Evolutionary conservation across 257 asterid genomes (phyloP), one percentile per base, ranked within the genome.

Genomic region (Lycium barbarum): DNA sequence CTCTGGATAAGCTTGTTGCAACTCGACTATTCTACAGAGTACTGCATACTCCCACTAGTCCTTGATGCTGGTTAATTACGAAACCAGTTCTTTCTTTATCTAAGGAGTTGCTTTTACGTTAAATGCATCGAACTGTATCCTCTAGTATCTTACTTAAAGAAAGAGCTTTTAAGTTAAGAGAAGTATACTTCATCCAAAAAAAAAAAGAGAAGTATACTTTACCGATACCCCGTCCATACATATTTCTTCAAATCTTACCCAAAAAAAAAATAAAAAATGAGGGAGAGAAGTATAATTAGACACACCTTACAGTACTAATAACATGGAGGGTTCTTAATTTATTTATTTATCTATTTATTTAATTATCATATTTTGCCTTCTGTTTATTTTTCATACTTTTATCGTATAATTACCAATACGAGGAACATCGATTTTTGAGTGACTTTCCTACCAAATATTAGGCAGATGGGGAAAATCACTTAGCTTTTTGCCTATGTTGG

Each of bases 401-500:
- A 20, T 53, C 62, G 49, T 12, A 14, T 74, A 49, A 8, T 74
- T 49, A 22, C 36, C 43, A 12, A 74, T 74, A 49, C 14, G n/a
- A 22, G 22, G 62, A 74, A 74, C 49, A 74, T 22, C 20, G 9
- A 49, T 14, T 22, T 49, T 14, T 17, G 62, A 49, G 45, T 74
- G 36, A 49, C 62, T 74, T 49, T 49, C 43, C 55, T 49, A 74
- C 81, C 61, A 74, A 74, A 74, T n/a, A 53, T 74, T 54, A 74
- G 62, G 62, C 45, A 74, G 40, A 49, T 49, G 11, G 45, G 49
- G 22, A 33, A 22, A 22, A 22, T 74, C 62, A 74, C 58, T 36
- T 74, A 12, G 22, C 22, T 22, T 74, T 49, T 74, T 22, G 61
- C 81, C 61, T 74, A 7, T 49, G 43, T 74, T 49, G 62, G 45